Evolutionary conservation across 352 stramenopile species (phyloP).

Genomic region (Phytophthora sp.): DNA sequence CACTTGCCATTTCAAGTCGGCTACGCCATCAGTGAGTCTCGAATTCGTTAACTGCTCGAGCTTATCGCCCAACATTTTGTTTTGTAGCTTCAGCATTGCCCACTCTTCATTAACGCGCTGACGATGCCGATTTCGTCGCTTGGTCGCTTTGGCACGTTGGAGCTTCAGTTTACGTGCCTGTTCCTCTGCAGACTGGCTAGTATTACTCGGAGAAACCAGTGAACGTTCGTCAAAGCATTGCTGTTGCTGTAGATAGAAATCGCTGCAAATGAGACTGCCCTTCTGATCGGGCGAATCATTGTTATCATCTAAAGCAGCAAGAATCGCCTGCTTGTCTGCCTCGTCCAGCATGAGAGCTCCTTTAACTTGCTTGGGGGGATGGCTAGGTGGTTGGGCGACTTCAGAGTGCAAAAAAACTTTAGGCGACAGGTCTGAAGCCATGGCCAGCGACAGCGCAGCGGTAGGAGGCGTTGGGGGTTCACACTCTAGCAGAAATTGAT

Average conservation of each 20-base stretch:
- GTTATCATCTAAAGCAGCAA: conserved; percentile 2
- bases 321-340: conserved; percentile 5
- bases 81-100: not conserved
- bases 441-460: too few species aligned
- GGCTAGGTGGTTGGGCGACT: not conserved
- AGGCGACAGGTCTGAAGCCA: not conserved
- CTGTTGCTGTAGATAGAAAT: too few species aligned
- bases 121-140: conserved; percentile 10
- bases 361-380: too few species aligned
- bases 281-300: not conserved
- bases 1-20: conserved; percentile 9
- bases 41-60: conserved; percentile 1
- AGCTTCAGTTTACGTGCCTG: not conserved
- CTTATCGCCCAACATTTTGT: not conserved
- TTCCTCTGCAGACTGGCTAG: not conserved
- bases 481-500: not conserved
- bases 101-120: conserved; percentile 15
- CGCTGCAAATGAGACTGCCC: not conserved
- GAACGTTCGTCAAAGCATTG: not conserved
- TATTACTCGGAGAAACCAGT: not conserved
- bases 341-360: not conserved
- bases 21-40: not conserved
- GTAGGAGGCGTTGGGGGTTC: not conserved
- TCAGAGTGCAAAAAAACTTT: not conserved
- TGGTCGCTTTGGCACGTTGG: conserved; percentile 5